These are phyloP conservation scores for Rubroboletus pulcherrimus DNA, from an alignment of 768 basidiomycete species.

Conservation along the genomic window DNA sequence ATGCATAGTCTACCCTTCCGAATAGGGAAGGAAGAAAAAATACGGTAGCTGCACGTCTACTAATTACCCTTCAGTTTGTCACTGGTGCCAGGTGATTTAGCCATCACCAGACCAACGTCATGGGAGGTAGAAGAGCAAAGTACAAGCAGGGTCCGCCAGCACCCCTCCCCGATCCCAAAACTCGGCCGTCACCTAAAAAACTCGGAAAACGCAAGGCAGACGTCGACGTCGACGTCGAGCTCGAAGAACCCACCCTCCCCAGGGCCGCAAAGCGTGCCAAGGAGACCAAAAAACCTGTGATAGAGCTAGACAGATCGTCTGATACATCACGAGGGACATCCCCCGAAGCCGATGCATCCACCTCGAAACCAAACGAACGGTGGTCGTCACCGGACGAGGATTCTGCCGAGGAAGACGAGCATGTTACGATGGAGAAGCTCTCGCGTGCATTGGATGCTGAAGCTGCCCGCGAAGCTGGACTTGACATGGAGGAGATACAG, in stretches of 20 bases:
- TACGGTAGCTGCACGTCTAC: not conserved
- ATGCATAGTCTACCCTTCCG: conserved; percentile 5
- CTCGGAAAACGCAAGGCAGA: conserved; percentile 74
- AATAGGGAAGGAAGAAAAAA: conserved; percentile 27
- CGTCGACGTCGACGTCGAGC: conserved; percentile 31
- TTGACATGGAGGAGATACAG: conserved; percentile 65
- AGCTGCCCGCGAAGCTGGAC: conserved; percentile 62
- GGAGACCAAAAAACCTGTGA: conserved; percentile 22
- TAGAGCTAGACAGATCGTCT: conserved; percentile 23
- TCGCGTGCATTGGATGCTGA: conserved; percentile 73
- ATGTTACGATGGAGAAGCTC: conserved; percentile 70
- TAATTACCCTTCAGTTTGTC: not conserved
- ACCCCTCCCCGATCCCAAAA: conserved; percentile 43
- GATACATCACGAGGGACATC: conserved; percentile 42
- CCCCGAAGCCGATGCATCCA: conserved; percentile 33
- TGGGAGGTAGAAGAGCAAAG: conserved; percentile 86
- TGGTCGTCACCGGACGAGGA: conserved; percentile 42
- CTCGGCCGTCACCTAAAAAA: conserved; percentile 46
- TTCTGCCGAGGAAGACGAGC: conserved; percentile 49
- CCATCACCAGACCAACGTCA: conserved; percentile 28
- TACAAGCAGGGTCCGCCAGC: conserved; percentile 76
- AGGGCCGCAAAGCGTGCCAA: conserved; percentile 37
- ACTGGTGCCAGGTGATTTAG: not conserved
- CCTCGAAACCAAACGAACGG: conserved; percentile 16
- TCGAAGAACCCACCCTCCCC: conserved; percentile 24